A percentile compares a stretch with the other conserved stretches of the same genome.
Evolutionary conservation across 345 rosid genomes (phyloP).

Genomic region (Melaleuca quinquenervia): DNA sequence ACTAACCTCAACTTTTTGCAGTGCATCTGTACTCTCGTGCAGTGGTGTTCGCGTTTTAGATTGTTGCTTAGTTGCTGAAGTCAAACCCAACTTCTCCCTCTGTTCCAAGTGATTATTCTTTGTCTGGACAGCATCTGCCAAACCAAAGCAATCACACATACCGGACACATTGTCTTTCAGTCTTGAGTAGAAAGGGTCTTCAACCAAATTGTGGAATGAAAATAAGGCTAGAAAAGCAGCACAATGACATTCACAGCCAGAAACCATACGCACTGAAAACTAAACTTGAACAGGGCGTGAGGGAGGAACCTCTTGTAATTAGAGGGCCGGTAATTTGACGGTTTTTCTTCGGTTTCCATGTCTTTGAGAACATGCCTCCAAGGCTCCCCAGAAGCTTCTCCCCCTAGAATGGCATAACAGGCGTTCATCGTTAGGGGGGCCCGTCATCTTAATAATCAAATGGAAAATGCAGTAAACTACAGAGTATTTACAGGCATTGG

Average conservation of each 20-base stretch:
- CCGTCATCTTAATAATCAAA: not conserved
- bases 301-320: constrained; percentile 39
- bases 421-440: not conserved
- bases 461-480: not conserved
- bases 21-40: constrained; percentile 51
- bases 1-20: constrained; percentile 80
- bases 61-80: constrained; percentile 33
- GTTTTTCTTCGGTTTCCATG: constrained; percentile 93
- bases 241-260: not conserved
- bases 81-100: constrained; percentile 79
- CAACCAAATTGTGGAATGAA: not conserved
- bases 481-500: not conserved
- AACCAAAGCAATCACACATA: constrained; percentile 2
- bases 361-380: constrained; percentile 82
- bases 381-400: constrained; percentile 95
- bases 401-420: constrained; percentile 42
- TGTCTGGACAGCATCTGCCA: constrained; percentile 45
- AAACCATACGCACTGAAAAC: not conserved
- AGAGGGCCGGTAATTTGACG: constrained; percentile 59
- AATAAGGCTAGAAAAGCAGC: not conserved
- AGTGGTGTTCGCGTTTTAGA: constrained; percentile 24
- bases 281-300: not conserved
- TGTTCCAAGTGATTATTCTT: constrained; percentile 61
- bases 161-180: not conserved
- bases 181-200: not conserved